Evolutionary conservation across 768 basidiomycete genomes (phyloP).

Genomic region (Boletus vinaceobasis): DNA sequence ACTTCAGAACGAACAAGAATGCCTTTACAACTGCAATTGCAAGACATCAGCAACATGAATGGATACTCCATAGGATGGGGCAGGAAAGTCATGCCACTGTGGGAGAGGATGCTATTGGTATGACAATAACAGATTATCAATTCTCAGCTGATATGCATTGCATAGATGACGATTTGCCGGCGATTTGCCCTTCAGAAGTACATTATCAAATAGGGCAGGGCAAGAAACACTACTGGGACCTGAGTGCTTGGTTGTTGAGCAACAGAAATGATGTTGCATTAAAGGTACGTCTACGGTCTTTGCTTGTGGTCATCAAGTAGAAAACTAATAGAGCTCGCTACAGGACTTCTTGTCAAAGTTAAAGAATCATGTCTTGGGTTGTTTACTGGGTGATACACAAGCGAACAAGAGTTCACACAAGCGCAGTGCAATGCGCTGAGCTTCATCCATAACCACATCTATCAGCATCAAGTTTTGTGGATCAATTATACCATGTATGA

Average conservation of each 20-base stretch:
- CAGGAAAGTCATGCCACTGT: background rate
- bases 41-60: background rate
- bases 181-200: background rate
- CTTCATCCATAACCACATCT: conserved; percentile 24
- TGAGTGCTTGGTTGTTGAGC: background rate
- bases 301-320: background rate
- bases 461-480: background rate
- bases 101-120: too few species aligned
- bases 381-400: background rate
- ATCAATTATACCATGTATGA: too few species aligned
- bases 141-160: too few species aligned
- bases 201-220: background rate
- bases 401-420: conserved; percentile 12
- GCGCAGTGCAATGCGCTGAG: conserved; percentile 8
- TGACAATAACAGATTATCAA: too few species aligned
- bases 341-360: background rate
- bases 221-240: background rate
- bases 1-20: background rate
- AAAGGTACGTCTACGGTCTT: background rate
- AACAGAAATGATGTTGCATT: background rate
- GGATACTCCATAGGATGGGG: background rate
- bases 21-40: background rate
- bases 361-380: background rate
- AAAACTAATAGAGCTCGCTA: background rate
- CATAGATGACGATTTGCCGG: too few species aligned